These are phyloP conservation scores for Parietaria judaica DNA, from an alignment of 306 rosid genomes.

Conservation along the genomic window DNA sequence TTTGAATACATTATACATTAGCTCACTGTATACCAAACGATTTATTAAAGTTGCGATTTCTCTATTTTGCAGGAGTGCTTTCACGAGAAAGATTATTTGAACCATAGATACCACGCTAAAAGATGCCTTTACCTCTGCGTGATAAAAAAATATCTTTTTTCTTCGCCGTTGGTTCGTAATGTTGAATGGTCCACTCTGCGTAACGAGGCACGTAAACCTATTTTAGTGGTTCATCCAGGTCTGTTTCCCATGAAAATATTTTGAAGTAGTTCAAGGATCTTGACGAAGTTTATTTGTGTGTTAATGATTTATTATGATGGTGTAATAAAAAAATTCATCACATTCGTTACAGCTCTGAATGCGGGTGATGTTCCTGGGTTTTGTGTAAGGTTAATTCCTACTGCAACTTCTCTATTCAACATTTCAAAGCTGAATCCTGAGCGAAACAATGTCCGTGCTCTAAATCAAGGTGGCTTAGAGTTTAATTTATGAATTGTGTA, in stretches of 20 bases:
- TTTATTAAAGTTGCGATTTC: too few species aligned
- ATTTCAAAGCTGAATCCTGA: conserved; percentile 46
- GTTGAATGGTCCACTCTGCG: conserved; percentile 82
- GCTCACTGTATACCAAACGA: too few species aligned
- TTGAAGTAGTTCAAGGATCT: too few species aligned
- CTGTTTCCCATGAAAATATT: conserved; percentile 10
- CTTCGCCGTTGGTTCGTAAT: conserved; percentile 44
- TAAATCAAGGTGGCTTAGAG: conserved; percentile 43
- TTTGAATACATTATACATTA: too few species aligned
- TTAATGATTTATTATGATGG: too few species aligned
- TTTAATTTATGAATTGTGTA: conserved; percentile 8
- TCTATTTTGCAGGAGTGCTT: conserved; percentile 60
- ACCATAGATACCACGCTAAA: conserved; percentile 79
- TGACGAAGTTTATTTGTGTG: too few species aligned
- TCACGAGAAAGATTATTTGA: conserved; percentile 87
- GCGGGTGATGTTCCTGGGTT: conserved; percentile 42
- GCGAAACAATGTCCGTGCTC: conserved; percentile 60
- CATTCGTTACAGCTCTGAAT: conserved; percentile 36
- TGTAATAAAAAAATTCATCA: too few species aligned
- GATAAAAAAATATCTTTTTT: conserved; percentile 56
- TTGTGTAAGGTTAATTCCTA: conserved; percentile 56
- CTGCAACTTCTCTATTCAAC: conserved; percentile 47
- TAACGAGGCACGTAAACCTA: conserved; percentile 80
- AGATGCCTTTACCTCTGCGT: conserved; percentile 77
- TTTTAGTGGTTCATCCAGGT: conserved; percentile 70